Conservation (phyloP, 495 filamentous ascomycete species). For the Neurospora sublineolata region DNA sequence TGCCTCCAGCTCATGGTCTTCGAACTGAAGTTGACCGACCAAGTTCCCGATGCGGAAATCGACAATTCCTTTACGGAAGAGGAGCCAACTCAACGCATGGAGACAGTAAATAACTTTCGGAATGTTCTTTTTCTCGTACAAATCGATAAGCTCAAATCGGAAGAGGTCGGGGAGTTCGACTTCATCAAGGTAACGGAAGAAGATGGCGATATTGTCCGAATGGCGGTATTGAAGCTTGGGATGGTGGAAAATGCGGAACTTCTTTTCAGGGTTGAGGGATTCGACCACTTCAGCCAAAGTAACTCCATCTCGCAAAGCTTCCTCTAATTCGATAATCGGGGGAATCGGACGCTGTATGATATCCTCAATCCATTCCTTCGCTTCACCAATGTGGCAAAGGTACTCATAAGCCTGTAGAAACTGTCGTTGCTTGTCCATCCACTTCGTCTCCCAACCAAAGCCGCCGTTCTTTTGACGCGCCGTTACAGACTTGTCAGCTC, state of each 20-base stretch:
- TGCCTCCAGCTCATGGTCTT: slow-evolving; percentile 91
- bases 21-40: slow-evolving; percentile 93
- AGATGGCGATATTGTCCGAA: slow-evolving; percentile 90
- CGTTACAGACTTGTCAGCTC: slow-evolving; percentile 43
- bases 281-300: slow-evolving; percentile 95
- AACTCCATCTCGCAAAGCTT: slow-evolving; percentile 84
- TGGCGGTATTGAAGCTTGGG: slow-evolving; percentile 84
- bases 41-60: slow-evolving; percentile 97
- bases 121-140: slow-evolving; percentile 99
- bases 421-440: slow-evolving; percentile 98
- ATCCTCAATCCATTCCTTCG: slow-evolving; percentile 98
- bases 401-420: slow-evolving; percentile 98
- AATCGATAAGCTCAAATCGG: slow-evolving; percentile 90
- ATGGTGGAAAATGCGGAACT: slow-evolving; percentile 72
- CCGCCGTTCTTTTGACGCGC: slow-evolving; percentile 36
- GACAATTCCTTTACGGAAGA: slow-evolving; percentile 88
- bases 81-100: slow-evolving; percentile 89
- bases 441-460: slow-evolving; percentile 74
- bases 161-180: slow-evolving; percentile 97
- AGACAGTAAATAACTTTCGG: slow-evolving; percentile 99
- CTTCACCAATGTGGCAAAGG: slow-evolving; percentile 97
- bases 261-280: slow-evolving; percentile 64
- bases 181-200: slow-evolving; percentile 86
- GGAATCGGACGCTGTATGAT: slow-evolving; percentile 82
- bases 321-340: slow-evolving; percentile 90